phyloP scores from a whole-genome alignment of 306 rosid genomes.

The Cucumis melo region DNA sequence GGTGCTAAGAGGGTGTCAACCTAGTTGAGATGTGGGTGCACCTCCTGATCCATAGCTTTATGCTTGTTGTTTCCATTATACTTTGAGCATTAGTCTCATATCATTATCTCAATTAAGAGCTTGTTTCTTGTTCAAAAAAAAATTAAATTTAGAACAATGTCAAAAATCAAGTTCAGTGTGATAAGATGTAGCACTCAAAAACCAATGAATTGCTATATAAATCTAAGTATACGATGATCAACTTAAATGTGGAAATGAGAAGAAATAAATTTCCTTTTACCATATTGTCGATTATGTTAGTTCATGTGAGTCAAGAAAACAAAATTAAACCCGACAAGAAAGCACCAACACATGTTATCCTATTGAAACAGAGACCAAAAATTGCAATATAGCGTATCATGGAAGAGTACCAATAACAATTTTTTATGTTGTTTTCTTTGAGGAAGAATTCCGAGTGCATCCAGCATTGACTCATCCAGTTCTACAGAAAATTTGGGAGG shows the following conservation, averaged over 20 bases:
- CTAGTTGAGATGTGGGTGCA: too few relatives aligned
- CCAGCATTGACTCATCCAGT: constrained; percentile 82
- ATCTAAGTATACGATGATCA: neutral
- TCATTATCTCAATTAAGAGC: too few relatives aligned
- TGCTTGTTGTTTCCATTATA: too few relatives aligned
- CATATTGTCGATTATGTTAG: neutral
- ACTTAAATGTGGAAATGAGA: neutral
- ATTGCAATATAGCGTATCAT: neutral
- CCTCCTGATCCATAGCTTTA: too few relatives aligned
- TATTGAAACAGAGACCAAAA: neutral
- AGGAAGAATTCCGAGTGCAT: constrained; percentile 91
- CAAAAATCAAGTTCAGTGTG: neutral
- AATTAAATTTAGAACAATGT: neutral
- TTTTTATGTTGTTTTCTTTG: constrained; percentile 87
- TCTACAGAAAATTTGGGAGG: constrained; percentile 29
- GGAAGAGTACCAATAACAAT: constrained; percentile 54
- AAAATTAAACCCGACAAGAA: neutral
- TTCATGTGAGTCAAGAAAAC: neutral
- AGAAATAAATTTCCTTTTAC: neutral
- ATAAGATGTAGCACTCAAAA: neutral
- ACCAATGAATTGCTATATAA: neutral
- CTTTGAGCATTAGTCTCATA: too few relatives aligned
- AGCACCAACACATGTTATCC: neutral
- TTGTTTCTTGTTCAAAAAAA: too few relatives aligned
- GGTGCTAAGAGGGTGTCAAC: too few relatives aligned